Percentiles rank a stretch among this genome's conserved stretches.
phyloP scores from a whole-genome alignment of 805 yeast genomes.

The Ogataea glucozyma region DNA sequence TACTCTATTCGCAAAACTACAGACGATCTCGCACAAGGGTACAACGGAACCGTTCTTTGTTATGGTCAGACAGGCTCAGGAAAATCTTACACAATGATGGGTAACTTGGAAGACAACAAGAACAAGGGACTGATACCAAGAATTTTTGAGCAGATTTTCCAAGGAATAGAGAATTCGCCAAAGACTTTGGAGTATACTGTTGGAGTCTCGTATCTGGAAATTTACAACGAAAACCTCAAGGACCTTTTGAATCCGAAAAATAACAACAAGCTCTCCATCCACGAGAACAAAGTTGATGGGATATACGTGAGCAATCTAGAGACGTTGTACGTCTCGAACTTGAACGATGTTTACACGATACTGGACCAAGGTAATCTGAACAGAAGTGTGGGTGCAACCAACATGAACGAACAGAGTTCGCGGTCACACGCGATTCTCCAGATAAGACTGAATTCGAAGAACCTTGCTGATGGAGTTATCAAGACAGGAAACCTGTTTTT shows the following conservation, averaged over 20 bases:
- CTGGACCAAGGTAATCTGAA: constrained; percentile 58
- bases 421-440: constrained; percentile 82
- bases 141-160: constrained; percentile 64
- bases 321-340: constrained; percentile 57
- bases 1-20: constrained; percentile 62
- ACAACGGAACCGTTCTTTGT: constrained; percentile 38
- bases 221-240: constrained; percentile 72
- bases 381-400: constrained; percentile 61
- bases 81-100: constrained; percentile 82
- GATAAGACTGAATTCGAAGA: constrained; percentile 63
- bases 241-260: constrained; percentile 61
- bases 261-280: constrained; percentile 48
- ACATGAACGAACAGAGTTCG: constrained; percentile 72
- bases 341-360: constrained; percentile 57
- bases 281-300: constrained; percentile 65
- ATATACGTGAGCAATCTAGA: constrained; percentile 71
- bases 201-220: constrained; percentile 74
- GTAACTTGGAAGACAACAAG: constrained; percentile 40
- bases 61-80: constrained; percentile 92
- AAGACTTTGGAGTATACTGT: constrained; percentile 64
- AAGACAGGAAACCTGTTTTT: constrained; percentile 66
- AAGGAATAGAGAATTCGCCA: constrained; percentile 47
- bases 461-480: constrained; percentile 52
- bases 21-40: constrained; percentile 68
- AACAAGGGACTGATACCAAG: constrained; percentile 71